Base-by-base conservation (phyloP, 331 rosid species). In the Rosa hybrid region DNA sequence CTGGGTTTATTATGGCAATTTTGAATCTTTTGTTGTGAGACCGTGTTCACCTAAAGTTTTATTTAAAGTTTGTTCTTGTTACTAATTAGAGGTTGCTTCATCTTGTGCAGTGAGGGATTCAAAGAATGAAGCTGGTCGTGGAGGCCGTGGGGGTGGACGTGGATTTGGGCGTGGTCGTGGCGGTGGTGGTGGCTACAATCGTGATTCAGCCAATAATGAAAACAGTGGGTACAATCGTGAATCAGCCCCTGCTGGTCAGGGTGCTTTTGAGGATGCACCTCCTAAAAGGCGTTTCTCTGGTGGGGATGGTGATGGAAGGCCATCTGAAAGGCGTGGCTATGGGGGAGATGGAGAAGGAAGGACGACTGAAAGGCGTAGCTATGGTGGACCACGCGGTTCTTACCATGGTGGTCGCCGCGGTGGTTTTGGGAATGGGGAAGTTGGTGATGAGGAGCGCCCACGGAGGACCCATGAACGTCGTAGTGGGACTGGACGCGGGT, bases 401-500 rank as follows among this genome's bases (percentile, higher is more conserved):
- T 91, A 81, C 70, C 97, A 94, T 10, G 91, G 84, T 1, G 92
- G 94, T 62, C 97, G 92, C 56, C 94, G 97, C 11, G 97, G 96
- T 77, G 93, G 92, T 21, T 93, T 87, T 12, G 88, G 84, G 83
- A 90, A 89, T 83, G 98, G 91, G 49, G 97, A 96, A 56, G 91
- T 1, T 69, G 90, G 87, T 81, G 98, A 96, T 56, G 98, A 84
- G 0, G 98, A 92, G 72, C 98, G 86, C 41, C 92, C 97, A 50
- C 84, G 91, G 25, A 91, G 99, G 80, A 63, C 51, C 60, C 93
- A 67, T 89, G 99, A 96, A 41, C 98, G 99, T 75, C 97, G 77
- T 77, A 96, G 99, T 50, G 99, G 97, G 79, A 90, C 97, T 78
- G 99, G 98, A 21, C 93, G 90, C 27, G 96, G 98, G 99, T 96